Percentiles rank a stretch among this genome's conserved stretches.
Evolutionary conservation across 768 basidiomycete species (phyloP).

Genomic region (Cystobasidium onofrii): DNA sequence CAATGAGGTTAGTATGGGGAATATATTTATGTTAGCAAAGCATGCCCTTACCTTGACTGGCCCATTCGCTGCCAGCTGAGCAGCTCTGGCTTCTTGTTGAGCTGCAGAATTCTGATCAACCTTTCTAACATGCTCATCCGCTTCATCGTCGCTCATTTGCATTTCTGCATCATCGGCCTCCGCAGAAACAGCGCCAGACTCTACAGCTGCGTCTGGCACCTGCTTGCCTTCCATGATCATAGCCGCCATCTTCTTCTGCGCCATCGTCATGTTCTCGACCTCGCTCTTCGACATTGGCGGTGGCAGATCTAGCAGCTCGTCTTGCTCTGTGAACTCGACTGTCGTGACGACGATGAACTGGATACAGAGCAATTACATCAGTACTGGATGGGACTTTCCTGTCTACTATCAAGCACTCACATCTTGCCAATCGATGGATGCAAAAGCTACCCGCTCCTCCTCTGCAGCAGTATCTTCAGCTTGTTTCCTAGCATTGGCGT

Average conservation of each 20-base stretch:
- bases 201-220: constrained; percentile 66
- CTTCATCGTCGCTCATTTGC: constrained; percentile 68
- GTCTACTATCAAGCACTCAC: constrained; percentile 27
- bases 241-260: constrained; percentile 94
- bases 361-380: too few relatives aligned
- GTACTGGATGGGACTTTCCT: too few relatives aligned
- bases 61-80: constrained; percentile 43
- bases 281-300: constrained; percentile 94
- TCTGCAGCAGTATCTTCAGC: constrained; percentile 85
- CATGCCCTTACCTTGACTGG: constrained; percentile 13
- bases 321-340: constrained; percentile 90
- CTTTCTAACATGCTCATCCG: constrained; percentile 45
- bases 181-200: constrained; percentile 52
- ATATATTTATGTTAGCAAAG: background rate
- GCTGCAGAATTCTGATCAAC: constrained; percentile 63
- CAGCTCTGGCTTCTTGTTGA: constrained; percentile 48
- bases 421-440: constrained; percentile 98
- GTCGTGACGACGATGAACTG: constrained; percentile 89
- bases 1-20: background rate
- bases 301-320: constrained; percentile 75
- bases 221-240: constrained; percentile 83
- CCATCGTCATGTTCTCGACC: constrained; percentile 89
- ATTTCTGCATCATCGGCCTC: constrained; percentile 51
- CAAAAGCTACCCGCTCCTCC: constrained; percentile 85
- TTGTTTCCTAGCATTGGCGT: constrained; percentile 72